Base-by-base conservation (phyloP, 208 protist genomes). In the Trypanosoma conorhini region DNA sequence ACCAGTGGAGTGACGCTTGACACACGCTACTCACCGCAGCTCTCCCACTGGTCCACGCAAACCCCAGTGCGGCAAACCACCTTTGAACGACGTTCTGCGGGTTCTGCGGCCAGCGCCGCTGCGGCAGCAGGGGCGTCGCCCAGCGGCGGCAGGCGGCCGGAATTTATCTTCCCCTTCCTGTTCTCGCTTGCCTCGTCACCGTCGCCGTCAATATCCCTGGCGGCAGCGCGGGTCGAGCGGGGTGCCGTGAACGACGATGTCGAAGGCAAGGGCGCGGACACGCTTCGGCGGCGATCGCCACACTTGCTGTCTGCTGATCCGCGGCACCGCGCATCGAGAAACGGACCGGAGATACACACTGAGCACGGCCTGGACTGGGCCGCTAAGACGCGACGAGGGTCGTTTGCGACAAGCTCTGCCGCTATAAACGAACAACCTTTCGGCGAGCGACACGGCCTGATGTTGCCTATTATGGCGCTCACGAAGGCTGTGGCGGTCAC, bases 111-210 rank as follows among this genome's bases (percentile, higher is more conserved):
- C 38, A 31, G 21, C 10, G 22, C 4, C n/a, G 2, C 0, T 50
- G 8, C 46, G 8, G 30, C 24, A 4, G 7, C 21, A 33, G 24
- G 15, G n/a, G 26, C 7, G 12, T 3, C 26, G 0, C 15, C 48
- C 10, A 28, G 0, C 19, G 17, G 15, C 17, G 0, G 21, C 28
- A 72, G 57, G 42, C 59, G 50, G 21, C 38, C 31, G 21, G 60
- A 72, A 50, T 50, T 59, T 31, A 3, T 72, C 7, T 72, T 72
- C 44, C 57, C 57, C 0, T 17, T 65, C 3, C 17, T 72, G 59
- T 31, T 60, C 21, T 65, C 57, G 10, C 59, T 65, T 35, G 17
- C 33, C 33, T 44, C 46, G 33, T 46, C 30, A 9, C n/a, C 28
- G 30, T 40, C n/a, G 22, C 21, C 7, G 30, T 1, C 42, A 48